Evolutionary conservation across 768 basidiomycete species (phyloP).

Genomic region (Pleurotus cornucopiae): DNA sequence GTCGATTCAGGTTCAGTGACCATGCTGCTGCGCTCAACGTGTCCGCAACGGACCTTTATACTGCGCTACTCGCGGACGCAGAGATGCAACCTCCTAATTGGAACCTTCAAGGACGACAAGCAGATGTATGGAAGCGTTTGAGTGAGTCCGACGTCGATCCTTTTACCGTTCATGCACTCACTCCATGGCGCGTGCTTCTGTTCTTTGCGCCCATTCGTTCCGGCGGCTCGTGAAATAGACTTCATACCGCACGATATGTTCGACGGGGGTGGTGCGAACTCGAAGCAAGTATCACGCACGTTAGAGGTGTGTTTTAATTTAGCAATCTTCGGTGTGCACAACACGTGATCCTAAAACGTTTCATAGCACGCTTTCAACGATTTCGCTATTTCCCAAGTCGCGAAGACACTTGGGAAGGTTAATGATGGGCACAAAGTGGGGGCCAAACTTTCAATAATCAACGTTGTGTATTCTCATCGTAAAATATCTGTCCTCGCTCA

Average conservation of each 20-base stretch:
- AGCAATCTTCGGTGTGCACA: neutral
- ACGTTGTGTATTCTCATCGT: neutral
- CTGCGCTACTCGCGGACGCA: slow-evolving; percentile 54
- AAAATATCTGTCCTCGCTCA: neutral
- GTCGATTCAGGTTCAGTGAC: slow-evolving; percentile 38
- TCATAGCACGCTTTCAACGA: slow-evolving; percentile 58
- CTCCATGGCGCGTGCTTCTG: too few relatives aligned
- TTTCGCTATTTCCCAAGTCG: slow-evolving; percentile 62
- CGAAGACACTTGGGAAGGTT: slow-evolving; percentile 45
- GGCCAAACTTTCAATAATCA: too few relatives aligned
- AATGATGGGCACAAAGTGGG: slow-evolving; percentile 48
- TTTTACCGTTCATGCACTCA: neutral
- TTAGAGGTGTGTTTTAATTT: slow-evolving; percentile 38
- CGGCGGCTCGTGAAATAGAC: slow-evolving; percentile 19
- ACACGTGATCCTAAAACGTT: slow-evolving; percentile 1
- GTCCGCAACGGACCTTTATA: slow-evolving; percentile 45
- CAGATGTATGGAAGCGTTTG: slow-evolving; percentile 49
- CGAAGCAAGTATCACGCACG: slow-evolving; percentile 59
- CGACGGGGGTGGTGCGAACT: slow-evolving; percentile 47
- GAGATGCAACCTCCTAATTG: slow-evolving; percentile 55
- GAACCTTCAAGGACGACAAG: slow-evolving; percentile 61
- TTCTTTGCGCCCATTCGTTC: neutral
- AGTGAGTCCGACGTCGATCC: slow-evolving; percentile 24
- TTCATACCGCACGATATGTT: slow-evolving; percentile 38
- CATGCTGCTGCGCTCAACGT: slow-evolving; percentile 45